phyloP scores from a whole-genome alignment of 169 alveolate genomes.

The Plasmodium malariae region DNA sequence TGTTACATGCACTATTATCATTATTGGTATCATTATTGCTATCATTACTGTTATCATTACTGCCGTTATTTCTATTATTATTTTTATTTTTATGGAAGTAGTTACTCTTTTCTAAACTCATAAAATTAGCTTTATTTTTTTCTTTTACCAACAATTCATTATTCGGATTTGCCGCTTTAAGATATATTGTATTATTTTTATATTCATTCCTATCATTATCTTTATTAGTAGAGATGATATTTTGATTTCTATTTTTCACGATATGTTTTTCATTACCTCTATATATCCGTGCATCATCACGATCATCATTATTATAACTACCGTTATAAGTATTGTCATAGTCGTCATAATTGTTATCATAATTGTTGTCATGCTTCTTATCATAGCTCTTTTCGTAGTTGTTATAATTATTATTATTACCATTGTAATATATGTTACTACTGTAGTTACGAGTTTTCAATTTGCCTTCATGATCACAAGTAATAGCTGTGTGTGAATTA shows the following conservation, averaged over 20 bases:
- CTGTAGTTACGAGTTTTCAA: constrained; percentile 36
- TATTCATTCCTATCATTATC: background rate
- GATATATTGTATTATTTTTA: constrained; percentile 1
- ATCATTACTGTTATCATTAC: background rate
- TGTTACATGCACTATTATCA: background rate
- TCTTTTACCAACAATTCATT: background rate
- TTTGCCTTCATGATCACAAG: constrained; percentile 6
- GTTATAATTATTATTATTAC: constrained; percentile 2
- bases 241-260: constrained; percentile 3
- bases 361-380: background rate
- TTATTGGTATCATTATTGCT: background rate
- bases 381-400: background rate
- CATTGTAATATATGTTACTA: constrained; percentile 28
- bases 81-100: constrained; percentile 7
- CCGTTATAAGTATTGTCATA: background rate
- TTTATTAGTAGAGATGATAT: no score
- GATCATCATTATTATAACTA: background rate
- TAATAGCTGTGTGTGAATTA: constrained; percentile 13
- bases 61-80: background rate
- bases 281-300: background rate
- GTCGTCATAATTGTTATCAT: background rate
- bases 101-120: background rate
- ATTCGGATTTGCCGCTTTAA: background rate
- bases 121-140: background rate
- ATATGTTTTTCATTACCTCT: background rate